Percentiles rank a stretch among this genome's conserved stretches.
These are phyloP conservation scores for Collybia nuda DNA, from an alignment of 768 basidiomycete species.

Conservation along the genomic window DNA sequence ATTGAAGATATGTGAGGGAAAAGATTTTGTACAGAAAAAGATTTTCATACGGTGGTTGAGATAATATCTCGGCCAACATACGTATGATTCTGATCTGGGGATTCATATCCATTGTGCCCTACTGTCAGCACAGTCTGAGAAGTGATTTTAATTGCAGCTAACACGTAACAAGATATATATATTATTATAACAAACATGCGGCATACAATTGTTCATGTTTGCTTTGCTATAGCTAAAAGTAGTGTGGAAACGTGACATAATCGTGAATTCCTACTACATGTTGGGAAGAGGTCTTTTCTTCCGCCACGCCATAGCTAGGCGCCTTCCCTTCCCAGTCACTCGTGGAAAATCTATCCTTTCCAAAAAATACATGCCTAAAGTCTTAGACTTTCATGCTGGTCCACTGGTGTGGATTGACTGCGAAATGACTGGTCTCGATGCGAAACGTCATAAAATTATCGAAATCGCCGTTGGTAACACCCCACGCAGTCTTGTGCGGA, in stretches of 20 bases:
- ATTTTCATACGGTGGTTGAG: slow-evolving; percentile 22
- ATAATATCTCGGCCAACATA: slow-evolving; percentile 23
- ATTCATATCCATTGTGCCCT: slow-evolving; percentile 6
- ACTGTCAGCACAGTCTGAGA: background rate
- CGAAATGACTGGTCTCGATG: slow-evolving; percentile 82
- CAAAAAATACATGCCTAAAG: slow-evolving; percentile 14
- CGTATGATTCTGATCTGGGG: slow-evolving; percentile 6
- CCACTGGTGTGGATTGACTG: slow-evolving; percentile 86
- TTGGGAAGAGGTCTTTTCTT: slow-evolving; percentile 8
- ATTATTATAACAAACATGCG: too few species aligned
- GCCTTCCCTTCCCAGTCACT: background rate
- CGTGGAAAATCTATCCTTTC: background rate
- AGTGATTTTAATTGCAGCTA: too few species aligned
- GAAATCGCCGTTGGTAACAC: slow-evolving; percentile 67
- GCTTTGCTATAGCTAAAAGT: too few species aligned
- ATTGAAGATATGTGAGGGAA: slow-evolving; percentile 15
- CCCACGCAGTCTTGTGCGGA: background rate
- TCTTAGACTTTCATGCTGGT: slow-evolving; percentile 51
- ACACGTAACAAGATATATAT: background rate
- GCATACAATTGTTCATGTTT: too few species aligned
- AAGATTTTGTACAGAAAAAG: background rate
- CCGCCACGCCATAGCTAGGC: slow-evolving; percentile 5
- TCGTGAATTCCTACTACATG: background rate
- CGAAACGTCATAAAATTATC: slow-evolving; percentile 64
- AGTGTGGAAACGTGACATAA: too few species aligned